phyloP scores from a whole-genome alignment of 1,139 yeast species.

The Martiniozyma asiatica region DNA sequence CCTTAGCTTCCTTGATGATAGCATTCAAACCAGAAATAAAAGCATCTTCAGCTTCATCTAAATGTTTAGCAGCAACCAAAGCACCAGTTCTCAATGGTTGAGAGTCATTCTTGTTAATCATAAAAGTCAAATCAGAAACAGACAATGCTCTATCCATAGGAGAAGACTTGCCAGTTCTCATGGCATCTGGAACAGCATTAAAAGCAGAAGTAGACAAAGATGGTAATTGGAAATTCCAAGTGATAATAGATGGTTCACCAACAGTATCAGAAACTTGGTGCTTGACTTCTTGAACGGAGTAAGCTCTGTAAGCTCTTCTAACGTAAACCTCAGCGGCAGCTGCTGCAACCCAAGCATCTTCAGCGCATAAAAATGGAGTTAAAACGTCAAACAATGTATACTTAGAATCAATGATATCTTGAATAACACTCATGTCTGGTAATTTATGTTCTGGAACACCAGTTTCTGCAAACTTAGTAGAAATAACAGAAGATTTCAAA shows the following conservation, averaged over 20 bases:
- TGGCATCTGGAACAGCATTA: constrained; percentile 47
- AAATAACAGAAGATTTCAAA: constrained; percentile 81
- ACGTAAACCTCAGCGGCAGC: constrained; percentile 96
- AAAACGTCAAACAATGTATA: constrained; percentile 94
- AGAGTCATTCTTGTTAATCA: constrained; percentile 51
- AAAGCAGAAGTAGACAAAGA: constrained; percentile 55
- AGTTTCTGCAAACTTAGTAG: constrained; percentile 78
- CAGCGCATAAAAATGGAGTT: constrained; percentile 74
- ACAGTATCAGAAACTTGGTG: constrained; percentile 42
- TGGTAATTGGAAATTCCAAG: constrained; percentile 89
- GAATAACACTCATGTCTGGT: constrained; percentile 70
- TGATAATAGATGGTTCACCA: constrained; percentile 38
- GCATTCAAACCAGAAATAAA: constrained; percentile 65
- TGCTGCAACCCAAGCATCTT: constrained; percentile 80
- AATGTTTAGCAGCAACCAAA: constrained; percentile 67
- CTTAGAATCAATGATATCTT: constrained; percentile 90
- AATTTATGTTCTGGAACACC: constrained; percentile 59
- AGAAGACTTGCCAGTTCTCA: constrained; percentile 23
- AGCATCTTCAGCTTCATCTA: constrained; percentile 84
- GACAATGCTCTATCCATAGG: constrained; percentile 77
- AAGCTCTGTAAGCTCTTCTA: constrained; percentile 95
- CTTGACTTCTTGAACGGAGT: constrained; percentile 66
- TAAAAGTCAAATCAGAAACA: constrained; percentile 81
- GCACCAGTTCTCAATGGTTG: constrained; percentile 76
- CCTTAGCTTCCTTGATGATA: constrained; percentile 33